Percentiles rank a stretch among this genome's conserved stretches.
These are phyloP conservation scores for Phaeosphaeria sp. DNA, from an alignment of 2,329 filamentous ascomycete genomes.

Conservation along the genomic window DNA sequence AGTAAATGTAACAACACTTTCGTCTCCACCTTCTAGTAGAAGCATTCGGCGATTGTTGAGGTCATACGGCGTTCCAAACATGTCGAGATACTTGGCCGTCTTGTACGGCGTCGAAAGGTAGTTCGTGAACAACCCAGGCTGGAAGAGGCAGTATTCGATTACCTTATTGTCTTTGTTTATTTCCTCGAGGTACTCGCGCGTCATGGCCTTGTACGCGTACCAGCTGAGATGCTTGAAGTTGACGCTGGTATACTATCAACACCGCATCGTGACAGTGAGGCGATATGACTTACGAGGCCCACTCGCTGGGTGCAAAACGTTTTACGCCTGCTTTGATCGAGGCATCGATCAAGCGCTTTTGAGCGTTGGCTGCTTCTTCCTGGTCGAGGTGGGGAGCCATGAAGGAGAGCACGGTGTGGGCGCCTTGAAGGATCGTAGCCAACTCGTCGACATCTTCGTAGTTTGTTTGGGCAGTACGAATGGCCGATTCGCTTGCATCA, in stretches of 20 bases:
- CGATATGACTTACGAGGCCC: conserved; percentile 23
- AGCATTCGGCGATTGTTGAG: conserved; percentile 19
- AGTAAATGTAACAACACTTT: conserved; percentile 27
- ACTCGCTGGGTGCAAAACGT: conserved; percentile 34
- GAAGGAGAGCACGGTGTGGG: conserved; percentile 63
- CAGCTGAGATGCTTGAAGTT: conserved; percentile 51
- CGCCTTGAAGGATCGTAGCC: conserved; percentile 47
- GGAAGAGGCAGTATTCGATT: conserved; percentile 63
- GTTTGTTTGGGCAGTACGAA: neutral
- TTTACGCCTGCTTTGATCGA: conserved; percentile 29
- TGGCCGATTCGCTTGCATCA: neutral
- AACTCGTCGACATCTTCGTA: conserved; percentile 12
- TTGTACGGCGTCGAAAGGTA: conserved; percentile 59
- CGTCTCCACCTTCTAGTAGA: conserved; percentile 40
- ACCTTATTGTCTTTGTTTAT: conserved; percentile 59
- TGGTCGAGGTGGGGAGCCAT: conserved; percentile 42
- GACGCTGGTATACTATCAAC: neutral
- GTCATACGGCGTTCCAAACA: conserved; percentile 42
- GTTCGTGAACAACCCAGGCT: conserved; percentile 60
- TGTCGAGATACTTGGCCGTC: conserved; percentile 54
- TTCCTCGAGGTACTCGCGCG: conserved; percentile 57
- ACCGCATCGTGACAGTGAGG: neutral
- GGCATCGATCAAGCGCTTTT: conserved; percentile 31
- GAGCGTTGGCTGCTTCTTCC: conserved; percentile 7
- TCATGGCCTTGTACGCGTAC: conserved; percentile 57